Conservation (phyloP, 306 rosid genomes). For the Phaseolus lunatus region DNA sequence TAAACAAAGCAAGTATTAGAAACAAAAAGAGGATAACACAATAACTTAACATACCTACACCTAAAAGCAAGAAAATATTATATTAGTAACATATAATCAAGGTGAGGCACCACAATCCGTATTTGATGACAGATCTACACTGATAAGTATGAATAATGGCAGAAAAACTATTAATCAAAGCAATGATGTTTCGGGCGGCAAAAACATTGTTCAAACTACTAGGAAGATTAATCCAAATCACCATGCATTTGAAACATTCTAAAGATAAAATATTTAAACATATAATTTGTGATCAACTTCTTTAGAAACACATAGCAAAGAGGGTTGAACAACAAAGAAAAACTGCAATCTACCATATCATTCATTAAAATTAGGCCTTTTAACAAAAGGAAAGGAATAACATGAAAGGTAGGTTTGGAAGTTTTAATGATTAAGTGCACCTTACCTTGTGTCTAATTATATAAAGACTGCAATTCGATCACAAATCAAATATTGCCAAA, state of each 20-base stretch:
- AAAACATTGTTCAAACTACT: not conserved
- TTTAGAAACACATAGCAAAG: not conserved
- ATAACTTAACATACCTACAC: too few relatives aligned
- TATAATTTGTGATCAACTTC: not conserved
- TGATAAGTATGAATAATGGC: not conserved
- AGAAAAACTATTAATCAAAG: too few relatives aligned
- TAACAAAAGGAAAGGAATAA: not conserved
- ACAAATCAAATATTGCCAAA: not conserved
- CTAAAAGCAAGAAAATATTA: not conserved
- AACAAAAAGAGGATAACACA: not conserved
- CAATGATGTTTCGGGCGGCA: not conserved
- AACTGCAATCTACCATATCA: not conserved
- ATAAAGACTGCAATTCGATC: not conserved
- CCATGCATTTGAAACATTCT: not conserved
- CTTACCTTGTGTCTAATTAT: not conserved
- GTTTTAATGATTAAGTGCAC: not conserved
- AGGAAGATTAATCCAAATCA: not conserved
- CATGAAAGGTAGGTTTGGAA: not conserved
- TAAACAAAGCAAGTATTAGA: slow-evolving; percentile 30
- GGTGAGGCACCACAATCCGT: not conserved
- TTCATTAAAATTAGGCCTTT: not conserved
- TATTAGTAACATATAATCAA: not conserved
- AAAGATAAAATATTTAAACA: not conserved
- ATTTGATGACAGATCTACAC: not conserved
- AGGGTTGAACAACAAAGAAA: not conserved